Percentiles rank a stretch among this genome's conserved stretches.
Conservation (phyloP, 371 early-diverging fungal genomes). For the Mycotypha africana region DNA sequence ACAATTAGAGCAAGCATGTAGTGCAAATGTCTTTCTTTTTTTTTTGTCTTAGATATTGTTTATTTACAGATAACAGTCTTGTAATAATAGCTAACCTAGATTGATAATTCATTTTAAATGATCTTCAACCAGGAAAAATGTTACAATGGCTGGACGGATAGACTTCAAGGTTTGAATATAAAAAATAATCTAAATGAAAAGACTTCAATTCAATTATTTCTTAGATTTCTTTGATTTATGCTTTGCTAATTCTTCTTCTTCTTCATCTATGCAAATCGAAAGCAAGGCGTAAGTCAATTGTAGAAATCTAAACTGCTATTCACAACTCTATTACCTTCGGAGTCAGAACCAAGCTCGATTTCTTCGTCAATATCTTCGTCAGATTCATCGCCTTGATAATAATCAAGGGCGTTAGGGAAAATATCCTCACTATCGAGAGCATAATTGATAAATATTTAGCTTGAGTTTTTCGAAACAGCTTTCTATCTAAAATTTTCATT, state of each 20-base stretch:
- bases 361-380: slow-evolving; percentile 26
- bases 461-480: neutral
- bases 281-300: neutral
- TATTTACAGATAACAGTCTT: too few species aligned
- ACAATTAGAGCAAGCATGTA: too few species aligned
- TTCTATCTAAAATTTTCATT: slow-evolving; percentile 2
- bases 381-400: slow-evolving; percentile 22
- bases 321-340: slow-evolving; percentile 8
- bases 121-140: too few species aligned
- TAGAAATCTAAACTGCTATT: neutral
- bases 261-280: slow-evolving; percentile 6
- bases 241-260: slow-evolving; percentile 9
- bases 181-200: too few species aligned
- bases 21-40: too few species aligned
- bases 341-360: slow-evolving; percentile 30
- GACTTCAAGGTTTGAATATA: too few species aligned
- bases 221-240: slow-evolving; percentile 14
- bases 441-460: too few species aligned
- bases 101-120: too few species aligned
- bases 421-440: slow-evolving; percentile 30
- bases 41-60: neutral
- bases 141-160: too few species aligned
- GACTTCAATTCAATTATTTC: neutral
- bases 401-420: slow-evolving; percentile 34
- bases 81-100: too few species aligned